Conservation (phyloP, 176 grass and related monocot genomes). For the Metroxylon sagu region DNA sequence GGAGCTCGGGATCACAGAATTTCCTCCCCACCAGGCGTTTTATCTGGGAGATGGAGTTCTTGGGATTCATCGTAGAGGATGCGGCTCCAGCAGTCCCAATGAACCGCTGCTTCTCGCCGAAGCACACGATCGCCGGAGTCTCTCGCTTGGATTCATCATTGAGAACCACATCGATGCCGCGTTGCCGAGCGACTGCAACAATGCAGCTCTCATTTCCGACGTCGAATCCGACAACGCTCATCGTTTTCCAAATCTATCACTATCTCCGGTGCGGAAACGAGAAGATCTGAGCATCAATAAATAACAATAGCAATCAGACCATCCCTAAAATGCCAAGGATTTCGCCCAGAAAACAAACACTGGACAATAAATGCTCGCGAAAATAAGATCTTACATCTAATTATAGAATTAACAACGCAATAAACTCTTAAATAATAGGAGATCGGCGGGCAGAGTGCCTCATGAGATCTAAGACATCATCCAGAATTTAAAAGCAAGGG, state of each 20-base stretch:
- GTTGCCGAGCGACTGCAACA: conserved; percentile 73
- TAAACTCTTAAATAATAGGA: neutral
- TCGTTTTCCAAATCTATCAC: conserved; percentile 27
- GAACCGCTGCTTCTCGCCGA: conserved; percentile 81
- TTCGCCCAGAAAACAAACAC: neutral
- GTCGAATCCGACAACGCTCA: conserved; percentile 93
- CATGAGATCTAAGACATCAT: too few relatives aligned
- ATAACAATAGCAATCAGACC: neutral
- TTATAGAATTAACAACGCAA: neutral
- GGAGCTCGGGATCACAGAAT: conserved; percentile 60
- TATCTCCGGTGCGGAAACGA: conserved; percentile 1
- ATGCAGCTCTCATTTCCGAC: conserved; percentile 81
- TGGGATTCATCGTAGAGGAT: conserved; percentile 70
- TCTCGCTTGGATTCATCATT: conserved; percentile 94
- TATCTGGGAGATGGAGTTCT: conserved; percentile 78
- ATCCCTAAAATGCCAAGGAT: neutral
- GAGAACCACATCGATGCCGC: conserved; percentile 83
- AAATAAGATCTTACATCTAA: neutral
- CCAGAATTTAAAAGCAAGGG: too few relatives aligned
- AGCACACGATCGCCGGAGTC: conserved; percentile 81
- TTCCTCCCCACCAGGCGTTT: conserved; percentile 64
- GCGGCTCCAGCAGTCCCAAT: conserved; percentile 61
- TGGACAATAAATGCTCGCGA: neutral
- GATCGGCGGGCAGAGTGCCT: too few relatives aligned
- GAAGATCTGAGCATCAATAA: conserved; percentile 19